phyloP scores from a whole-genome alignment of 78 protist genomes.

The Dictyostelium firmibasis region DNA sequence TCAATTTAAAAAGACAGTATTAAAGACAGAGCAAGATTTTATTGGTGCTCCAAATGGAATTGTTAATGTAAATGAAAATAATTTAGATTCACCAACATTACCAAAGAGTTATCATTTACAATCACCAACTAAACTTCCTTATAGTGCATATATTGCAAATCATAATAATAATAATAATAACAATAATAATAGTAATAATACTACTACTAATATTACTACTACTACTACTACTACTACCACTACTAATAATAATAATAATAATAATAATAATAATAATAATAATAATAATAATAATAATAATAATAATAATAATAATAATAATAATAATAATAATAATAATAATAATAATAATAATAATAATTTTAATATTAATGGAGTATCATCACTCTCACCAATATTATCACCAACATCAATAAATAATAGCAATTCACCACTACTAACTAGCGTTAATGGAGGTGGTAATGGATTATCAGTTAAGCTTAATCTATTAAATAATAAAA shows the following conservation, averaged over 20 bases:
- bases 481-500: not conserved
- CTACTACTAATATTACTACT: not conserved
- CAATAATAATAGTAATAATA: not conserved
- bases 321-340: not conserved
- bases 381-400: slow-evolving; percentile 6
- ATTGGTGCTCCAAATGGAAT: not conserved
- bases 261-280: not conserved
- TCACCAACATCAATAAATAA: not conserved
- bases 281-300: not conserved
- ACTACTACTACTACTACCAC: not conserved
- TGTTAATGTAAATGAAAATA: not conserved
- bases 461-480: slow-evolving; percentile 11
- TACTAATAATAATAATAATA: not conserved
- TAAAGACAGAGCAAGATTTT: slow-evolving; percentile 57
- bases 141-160: not conserved
- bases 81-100: not conserved
- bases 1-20: slow-evolving; percentile 46
- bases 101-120: not conserved
- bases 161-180: not conserved
- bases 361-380: not conserved
- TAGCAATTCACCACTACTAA: not conserved
- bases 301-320: not conserved
- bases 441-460: not conserved
- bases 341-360: not conserved
- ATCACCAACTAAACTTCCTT: slow-evolving; percentile 7